These are phyloP conservation scores for Pecoramyces ruminantium DNA, from an alignment of 192 early-diverging fungal genomes.

Conservation along the genomic window DNA sequence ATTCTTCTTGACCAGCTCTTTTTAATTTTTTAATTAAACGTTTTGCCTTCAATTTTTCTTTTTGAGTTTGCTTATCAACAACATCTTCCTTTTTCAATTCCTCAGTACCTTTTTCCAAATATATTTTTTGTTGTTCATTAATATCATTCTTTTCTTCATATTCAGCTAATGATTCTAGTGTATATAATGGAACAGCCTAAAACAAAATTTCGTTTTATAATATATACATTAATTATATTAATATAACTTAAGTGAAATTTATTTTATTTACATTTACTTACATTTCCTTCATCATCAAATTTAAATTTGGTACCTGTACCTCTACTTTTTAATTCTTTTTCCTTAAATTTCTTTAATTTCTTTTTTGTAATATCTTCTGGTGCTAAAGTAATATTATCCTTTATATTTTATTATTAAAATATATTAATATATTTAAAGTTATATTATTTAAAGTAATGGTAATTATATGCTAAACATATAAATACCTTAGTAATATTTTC, in stretches of 20 bases:
- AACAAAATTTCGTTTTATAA: too few relatives aligned
- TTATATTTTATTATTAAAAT: background rate
- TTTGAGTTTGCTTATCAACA: slow-evolving; percentile 52
- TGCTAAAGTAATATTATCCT: slow-evolving; percentile 12
- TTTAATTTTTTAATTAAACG: slow-evolving; percentile 41
- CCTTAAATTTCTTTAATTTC: slow-evolving; percentile 29
- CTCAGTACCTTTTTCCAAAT: slow-evolving; percentile 45
- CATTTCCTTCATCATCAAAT: slow-evolving; percentile 90
- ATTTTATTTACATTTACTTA: too few relatives aligned
- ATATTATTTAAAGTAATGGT: slow-evolving; percentile 19
- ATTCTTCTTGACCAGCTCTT: slow-evolving; percentile 12
- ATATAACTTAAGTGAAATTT: too few relatives aligned
- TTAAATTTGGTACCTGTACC: slow-evolving; percentile 54
- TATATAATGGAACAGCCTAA: slow-evolving; percentile 44
- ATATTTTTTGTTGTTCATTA: slow-evolving; percentile 38
- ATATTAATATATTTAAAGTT: too few relatives aligned
- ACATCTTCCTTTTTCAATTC: slow-evolving; percentile 62
- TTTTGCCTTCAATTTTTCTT: slow-evolving; percentile 53
- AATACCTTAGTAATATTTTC: slow-evolving; percentile 13
- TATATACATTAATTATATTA: too few relatives aligned
- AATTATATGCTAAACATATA: slow-evolving; percentile 2
- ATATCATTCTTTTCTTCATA: slow-evolving; percentile 64
- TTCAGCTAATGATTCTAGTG: slow-evolving; percentile 60
- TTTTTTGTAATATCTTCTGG: slow-evolving; percentile 10
- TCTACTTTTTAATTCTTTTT: slow-evolving; percentile 57